phyloP scores from a whole-genome alignment of 2,329 filamentous ascomycete genomes.

The Pseudopyrenochaeta lycopersici region DNA sequence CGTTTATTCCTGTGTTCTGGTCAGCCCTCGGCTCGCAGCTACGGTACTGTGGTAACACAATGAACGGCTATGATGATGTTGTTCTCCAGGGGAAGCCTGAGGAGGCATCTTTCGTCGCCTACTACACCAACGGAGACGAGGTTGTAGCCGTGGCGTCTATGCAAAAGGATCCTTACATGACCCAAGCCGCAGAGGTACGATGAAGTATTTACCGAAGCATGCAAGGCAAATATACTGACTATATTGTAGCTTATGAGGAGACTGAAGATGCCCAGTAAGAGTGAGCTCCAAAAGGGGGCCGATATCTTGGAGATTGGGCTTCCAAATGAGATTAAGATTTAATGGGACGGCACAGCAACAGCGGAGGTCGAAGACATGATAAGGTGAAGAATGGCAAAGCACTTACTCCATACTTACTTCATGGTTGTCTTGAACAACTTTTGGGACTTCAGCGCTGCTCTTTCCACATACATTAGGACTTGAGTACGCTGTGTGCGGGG shows the following conservation, averaged over 20 bases:
- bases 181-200: conserved; percentile 71
- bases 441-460: no score
- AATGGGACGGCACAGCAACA: neutral
- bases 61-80: conserved; percentile 84
- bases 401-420: neutral
- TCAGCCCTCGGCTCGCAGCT: conserved; percentile 89
- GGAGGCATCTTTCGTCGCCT: conserved; percentile 84
- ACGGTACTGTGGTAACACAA: conserved; percentile 90
- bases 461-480: no score
- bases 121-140: conserved; percentile 85
- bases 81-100: conserved; percentile 76
- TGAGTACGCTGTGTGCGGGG: neutral
- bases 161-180: conserved; percentile 79
- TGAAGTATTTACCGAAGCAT: no score
- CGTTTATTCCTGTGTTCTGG: conserved; percentile 97
- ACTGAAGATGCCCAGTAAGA: conserved; percentile 84
- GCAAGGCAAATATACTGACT: no score
- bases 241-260: conserved; percentile 72
- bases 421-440: no score
- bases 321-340: conserved; percentile 58
- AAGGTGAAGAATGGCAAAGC: no score
- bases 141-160: conserved; percentile 92
- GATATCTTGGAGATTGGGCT: conserved; percentile 57
- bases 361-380: no score
- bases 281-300: conserved; percentile 71